Conservation (phyloP, 2,329 filamentous ascomycete genomes). For the Chaetomiaceae sp. region DNA sequence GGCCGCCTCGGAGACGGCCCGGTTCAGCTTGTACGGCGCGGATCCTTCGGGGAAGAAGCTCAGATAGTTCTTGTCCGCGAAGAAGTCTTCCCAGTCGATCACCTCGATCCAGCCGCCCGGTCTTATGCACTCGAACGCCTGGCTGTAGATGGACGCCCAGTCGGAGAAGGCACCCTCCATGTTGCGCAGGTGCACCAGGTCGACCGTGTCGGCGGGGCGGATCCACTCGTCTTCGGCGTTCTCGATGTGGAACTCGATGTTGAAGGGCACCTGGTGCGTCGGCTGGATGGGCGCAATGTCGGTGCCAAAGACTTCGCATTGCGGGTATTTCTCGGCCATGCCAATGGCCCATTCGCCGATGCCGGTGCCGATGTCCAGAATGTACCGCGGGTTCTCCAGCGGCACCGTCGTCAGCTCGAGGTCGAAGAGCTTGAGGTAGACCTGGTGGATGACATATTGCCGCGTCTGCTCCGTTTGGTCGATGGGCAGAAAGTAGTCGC, state of each 20-base stretch:
- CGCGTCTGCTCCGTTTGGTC: conserved; percentile 48
- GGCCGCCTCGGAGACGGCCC: conserved; percentile 41
- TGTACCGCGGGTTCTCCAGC: conserved; percentile 35
- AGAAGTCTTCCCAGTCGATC: conserved; percentile 48
- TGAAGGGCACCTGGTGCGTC: conserved; percentile 48
- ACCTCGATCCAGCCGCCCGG: conserved; percentile 56
- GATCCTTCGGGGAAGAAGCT: conserved; percentile 42
- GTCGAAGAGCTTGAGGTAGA: conserved; percentile 30
- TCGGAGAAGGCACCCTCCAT: conserved; percentile 53
- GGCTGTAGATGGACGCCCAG: conserved; percentile 51
- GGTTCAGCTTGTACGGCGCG: conserved; percentile 38
- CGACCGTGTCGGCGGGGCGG: conserved; percentile 46
- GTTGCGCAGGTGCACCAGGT: conserved; percentile 53
- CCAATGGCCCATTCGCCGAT: conserved; percentile 50
- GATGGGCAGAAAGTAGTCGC: conserved; percentile 55
- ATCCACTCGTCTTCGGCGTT: conserved; percentile 57
- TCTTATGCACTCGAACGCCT: conserved; percentile 48
- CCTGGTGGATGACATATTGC: conserved; percentile 32
- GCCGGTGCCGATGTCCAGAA: conserved; percentile 57
- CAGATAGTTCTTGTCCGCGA: conserved; percentile 34
- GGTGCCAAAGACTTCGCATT: conserved; percentile 53
- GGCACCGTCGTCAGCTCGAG: conserved; percentile 32
- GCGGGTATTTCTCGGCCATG: conserved; percentile 49
- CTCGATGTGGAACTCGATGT: conserved; percentile 56
- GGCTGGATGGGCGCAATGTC: conserved; percentile 57